phyloP scores from a whole-genome alignment of 2,329 filamentous ascomycete species.

The Stromatinia cepivora region DNA sequence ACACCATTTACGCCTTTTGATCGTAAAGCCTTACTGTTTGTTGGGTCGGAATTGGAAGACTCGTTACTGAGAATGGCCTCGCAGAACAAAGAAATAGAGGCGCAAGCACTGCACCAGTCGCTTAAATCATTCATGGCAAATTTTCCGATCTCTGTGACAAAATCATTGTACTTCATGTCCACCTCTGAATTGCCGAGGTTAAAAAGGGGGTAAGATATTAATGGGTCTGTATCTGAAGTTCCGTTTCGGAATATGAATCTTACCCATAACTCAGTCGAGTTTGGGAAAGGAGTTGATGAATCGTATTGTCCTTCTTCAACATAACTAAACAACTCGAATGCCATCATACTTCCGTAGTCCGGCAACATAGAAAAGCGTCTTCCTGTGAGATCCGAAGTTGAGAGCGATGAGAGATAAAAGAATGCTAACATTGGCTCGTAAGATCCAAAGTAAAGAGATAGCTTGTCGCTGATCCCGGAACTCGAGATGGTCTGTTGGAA shows the following conservation, averaged over 20 bases:
- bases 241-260: constrained; percentile 59
- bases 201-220: constrained; percentile 41
- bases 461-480: constrained; percentile 46
- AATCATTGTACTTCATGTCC: constrained; percentile 39
- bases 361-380: constrained; percentile 51
- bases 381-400: constrained; percentile 47
- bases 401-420: constrained; percentile 51
- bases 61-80: constrained; percentile 26
- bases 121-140: constrained; percentile 32
- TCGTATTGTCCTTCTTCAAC: constrained; percentile 29
- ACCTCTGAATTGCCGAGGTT: constrained; percentile 33
- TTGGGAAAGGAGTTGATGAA: constrained; percentile 40
- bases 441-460: constrained; percentile 56
- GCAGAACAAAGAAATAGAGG: constrained; percentile 35
- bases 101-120: constrained; percentile 38
- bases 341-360: constrained; percentile 71
- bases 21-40: neutral
- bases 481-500: constrained; percentile 45
- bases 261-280: constrained; percentile 47
- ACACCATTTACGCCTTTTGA: constrained; percentile 18
- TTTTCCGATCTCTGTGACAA: constrained; percentile 31
- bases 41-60: neutral
- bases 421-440: constrained; percentile 57
- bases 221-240: constrained; percentile 42
- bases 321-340: constrained; percentile 64